Conservation (phyloP, 441 rosid species). For the Omphalea diandra region DNA sequence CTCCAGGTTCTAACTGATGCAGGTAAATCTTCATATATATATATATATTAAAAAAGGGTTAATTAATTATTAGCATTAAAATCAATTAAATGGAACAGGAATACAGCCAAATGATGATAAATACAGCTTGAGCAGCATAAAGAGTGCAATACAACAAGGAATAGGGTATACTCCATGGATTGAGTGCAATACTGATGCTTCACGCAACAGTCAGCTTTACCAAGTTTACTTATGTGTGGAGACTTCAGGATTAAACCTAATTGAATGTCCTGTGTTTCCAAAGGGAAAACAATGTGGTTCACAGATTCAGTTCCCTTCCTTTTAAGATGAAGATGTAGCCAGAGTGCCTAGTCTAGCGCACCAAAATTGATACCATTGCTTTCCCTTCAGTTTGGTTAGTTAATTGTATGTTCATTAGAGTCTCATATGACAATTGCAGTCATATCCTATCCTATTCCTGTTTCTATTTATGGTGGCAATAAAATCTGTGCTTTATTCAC, state of each 20-base stretch:
- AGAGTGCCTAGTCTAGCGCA: no score
- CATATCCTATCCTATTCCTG: no score
- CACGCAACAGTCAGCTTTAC: slow-evolving; percentile 66
- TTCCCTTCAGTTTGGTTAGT: no score
- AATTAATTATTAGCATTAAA: no score
- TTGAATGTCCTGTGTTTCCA: slow-evolving; percentile 64
- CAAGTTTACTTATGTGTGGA: slow-evolving; percentile 73
- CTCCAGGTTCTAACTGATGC: slow-evolving; percentile 45
- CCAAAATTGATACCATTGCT: no score
- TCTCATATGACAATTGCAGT: no score
- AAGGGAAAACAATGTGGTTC: slow-evolving; percentile 48
- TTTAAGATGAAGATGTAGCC: no score
- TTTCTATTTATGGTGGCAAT: not conserved
- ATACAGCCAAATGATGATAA: slow-evolving; percentile 22
- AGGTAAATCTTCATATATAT: slow-evolving; percentile 32
- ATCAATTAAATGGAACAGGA: slow-evolving; percentile 4
- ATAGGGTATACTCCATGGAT: slow-evolving; percentile 55
- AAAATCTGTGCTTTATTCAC: not conserved
- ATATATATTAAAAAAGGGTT: no score
- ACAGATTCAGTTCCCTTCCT: slow-evolving; percentile 58
- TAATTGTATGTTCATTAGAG: no score
- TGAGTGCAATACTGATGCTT: slow-evolving; percentile 59
- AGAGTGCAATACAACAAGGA: slow-evolving; percentile 31
- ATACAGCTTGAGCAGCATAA: slow-evolving; percentile 30
- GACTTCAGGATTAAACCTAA: slow-evolving; percentile 43